These are phyloP conservation scores for Podaxis rugospora DNA, from an alignment of 768 basidiomycete genomes.

Conservation along the genomic window DNA sequence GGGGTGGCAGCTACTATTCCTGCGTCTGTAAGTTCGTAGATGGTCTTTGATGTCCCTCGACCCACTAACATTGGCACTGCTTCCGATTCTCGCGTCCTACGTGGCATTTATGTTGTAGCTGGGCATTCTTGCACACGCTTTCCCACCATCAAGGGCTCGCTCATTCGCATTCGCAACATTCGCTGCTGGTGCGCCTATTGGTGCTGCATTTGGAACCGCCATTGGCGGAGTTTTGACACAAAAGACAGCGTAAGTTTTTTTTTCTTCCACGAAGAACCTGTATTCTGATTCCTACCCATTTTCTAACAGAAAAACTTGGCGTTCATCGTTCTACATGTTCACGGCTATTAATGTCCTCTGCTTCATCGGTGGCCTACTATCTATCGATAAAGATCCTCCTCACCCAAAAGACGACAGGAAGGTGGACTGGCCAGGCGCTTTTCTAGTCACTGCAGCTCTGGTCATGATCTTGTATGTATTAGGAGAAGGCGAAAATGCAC, in stretches of 20 bases:
- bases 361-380: constrained; percentile 47
- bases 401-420: constrained; percentile 38
- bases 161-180: constrained; percentile 81
- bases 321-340: constrained; percentile 55
- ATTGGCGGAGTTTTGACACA: constrained; percentile 74
- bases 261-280: neutral
- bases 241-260: constrained; percentile 30
- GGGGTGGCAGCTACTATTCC: constrained; percentile 76
- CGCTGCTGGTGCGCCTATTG: constrained; percentile 80
- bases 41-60: neutral
- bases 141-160: constrained; percentile 61
- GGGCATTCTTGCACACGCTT: constrained; percentile 78
- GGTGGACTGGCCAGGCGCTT: constrained; percentile 77
- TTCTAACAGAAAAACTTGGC: constrained; percentile 51
- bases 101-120: constrained; percentile 37
- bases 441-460: constrained; percentile 59
- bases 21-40: constrained; percentile 46
- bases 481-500: constrained; percentile 56
- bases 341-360: constrained; percentile 53
- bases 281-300: neutral
- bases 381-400: constrained; percentile 56
- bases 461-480: constrained; percentile 72
- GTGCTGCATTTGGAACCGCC: constrained; percentile 64
- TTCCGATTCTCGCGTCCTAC: neutral
- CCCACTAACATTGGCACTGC: neutral